Evolutionary conservation across 2,329 filamentous ascomycete genomes (phyloP).

Genomic region (Xylariales sp.): DNA sequence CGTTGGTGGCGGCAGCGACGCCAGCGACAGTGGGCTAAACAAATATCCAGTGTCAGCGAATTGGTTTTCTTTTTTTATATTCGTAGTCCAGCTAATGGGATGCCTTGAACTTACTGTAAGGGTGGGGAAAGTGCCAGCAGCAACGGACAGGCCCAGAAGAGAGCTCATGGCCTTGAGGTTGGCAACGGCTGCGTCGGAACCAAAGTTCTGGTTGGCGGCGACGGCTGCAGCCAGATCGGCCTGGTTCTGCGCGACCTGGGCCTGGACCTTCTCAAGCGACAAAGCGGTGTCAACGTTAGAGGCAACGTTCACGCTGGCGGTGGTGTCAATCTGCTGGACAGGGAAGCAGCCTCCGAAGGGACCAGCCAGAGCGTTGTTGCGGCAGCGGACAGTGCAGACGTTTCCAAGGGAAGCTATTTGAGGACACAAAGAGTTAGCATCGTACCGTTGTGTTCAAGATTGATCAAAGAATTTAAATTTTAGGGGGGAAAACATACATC

Average conservation of each 20-base stretch:
- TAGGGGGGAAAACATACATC: conserved; percentile 33
- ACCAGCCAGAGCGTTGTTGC: conserved; percentile 52
- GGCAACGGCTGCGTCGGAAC: conserved; percentile 23
- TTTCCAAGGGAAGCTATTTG: conserved; percentile 48
- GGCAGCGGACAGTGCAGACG: conserved; percentile 54
- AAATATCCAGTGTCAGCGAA: conserved; percentile 9
- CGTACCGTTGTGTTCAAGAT: too few species aligned
- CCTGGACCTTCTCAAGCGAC: conserved; percentile 37
- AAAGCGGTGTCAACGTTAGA: conserved; percentile 41
- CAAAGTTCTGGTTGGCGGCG: conserved; percentile 38
- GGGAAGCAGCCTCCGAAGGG: conserved; percentile 56
- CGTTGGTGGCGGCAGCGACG: conserved; percentile 6
- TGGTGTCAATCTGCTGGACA: conserved; percentile 47
- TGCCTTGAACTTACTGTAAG: conserved; percentile 23
- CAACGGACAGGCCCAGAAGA: conserved; percentile 25
- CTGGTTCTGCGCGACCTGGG: conserved; percentile 46
- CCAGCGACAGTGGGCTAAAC: conserved; percentile 6
- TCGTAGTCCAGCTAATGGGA: not conserved
- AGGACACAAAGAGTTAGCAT: too few species aligned
- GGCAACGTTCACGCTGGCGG: conserved; percentile 36
- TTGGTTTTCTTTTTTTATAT: not conserved
- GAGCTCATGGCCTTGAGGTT: conserved; percentile 33
- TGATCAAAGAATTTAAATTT: too few species aligned
- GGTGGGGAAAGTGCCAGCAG: conserved; percentile 23
- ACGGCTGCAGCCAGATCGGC: conserved; percentile 43